These are phyloP conservation scores for Leccinum fallax DNA, from an alignment of 1,284 basidiomycete species.

Conservation along the genomic window DNA sequence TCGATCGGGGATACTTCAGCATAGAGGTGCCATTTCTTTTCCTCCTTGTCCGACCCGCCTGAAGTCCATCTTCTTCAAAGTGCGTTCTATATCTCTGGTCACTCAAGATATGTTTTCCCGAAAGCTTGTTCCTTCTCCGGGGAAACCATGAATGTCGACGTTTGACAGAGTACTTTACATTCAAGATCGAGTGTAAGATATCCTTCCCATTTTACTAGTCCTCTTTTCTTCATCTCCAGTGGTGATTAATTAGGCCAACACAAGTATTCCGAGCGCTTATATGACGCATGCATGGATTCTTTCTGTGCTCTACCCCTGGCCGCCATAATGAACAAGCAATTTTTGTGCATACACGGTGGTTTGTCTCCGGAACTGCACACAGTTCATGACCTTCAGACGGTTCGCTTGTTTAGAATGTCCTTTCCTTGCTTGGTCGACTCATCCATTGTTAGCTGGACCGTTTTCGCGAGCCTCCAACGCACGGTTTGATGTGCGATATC, in stretches of 20 bases:
- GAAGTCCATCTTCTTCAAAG: conserved; percentile 40
- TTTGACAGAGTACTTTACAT: conserved; percentile 86
- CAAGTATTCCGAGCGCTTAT: conserved; percentile 89
- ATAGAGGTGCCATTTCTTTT: conserved; percentile 66
- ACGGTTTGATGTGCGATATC: conserved; percentile 93
- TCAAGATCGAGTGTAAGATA: conserved; percentile 80
- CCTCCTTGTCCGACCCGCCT: not conserved
- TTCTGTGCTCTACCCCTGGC: conserved; percentile 92
- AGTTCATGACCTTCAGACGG: conserved; percentile 63
- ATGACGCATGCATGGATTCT: conserved; percentile 90
- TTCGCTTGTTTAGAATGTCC: conserved; percentile 5
- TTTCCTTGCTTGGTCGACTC: not conserved
- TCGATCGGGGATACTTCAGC: conserved; percentile 91
- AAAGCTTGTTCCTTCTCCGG: conserved; percentile 86
- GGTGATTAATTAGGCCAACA: conserved; percentile 70
- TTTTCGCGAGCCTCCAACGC: conserved; percentile 92
- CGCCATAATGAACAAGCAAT: conserved; percentile 97
- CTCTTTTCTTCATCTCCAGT: conserved; percentile 29
- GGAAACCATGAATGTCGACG: conserved; percentile 92
- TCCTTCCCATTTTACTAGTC: not conserved
- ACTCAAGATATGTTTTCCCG: conserved; percentile 90
- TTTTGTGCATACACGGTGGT: conserved; percentile 93
- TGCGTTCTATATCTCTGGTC: conserved; percentile 89
- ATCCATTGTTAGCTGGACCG: conserved; percentile 71
- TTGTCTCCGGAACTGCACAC: conserved; percentile 90